These are phyloP conservation scores for Xylariaceae sp. DNA, from an alignment of 2,329 filamentous ascomycete genomes.

Conservation along the genomic window DNA sequence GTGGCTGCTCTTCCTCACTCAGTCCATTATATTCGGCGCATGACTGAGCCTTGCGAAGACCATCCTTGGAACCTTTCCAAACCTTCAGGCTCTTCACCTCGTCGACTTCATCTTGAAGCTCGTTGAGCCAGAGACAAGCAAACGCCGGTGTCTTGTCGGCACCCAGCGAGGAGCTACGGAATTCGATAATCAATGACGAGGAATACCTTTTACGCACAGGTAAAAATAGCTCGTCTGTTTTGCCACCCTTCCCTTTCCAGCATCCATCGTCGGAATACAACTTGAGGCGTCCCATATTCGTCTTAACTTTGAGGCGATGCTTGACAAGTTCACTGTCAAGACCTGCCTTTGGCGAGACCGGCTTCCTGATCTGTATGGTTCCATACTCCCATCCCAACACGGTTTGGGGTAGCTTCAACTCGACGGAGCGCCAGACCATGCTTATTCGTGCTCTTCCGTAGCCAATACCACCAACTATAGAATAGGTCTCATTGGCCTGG, in stretches of 20 bases:
- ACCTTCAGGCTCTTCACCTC: slow-evolving; percentile 55
- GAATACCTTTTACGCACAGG: slow-evolving; percentile 60
- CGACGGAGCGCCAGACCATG: slow-evolving; percentile 68
- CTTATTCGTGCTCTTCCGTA: slow-evolving; percentile 66
- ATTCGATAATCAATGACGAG: slow-evolving; percentile 53
- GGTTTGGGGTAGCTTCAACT: slow-evolving; percentile 55
- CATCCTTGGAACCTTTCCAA: slow-evolving; percentile 61
- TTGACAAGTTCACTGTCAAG: slow-evolving; percentile 46
- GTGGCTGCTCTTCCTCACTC: slow-evolving; percentile 49
- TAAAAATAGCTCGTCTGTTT: slow-evolving; percentile 44
- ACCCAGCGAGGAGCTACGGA: slow-evolving; percentile 51
- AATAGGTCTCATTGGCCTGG: slow-evolving; percentile 63
- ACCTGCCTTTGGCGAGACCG: slow-evolving; percentile 42
- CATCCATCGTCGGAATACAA: slow-evolving; percentile 47
- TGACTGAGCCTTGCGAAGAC: slow-evolving; percentile 34
- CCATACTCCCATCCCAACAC: slow-evolving; percentile 69
- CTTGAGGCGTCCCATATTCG: slow-evolving; percentile 55
- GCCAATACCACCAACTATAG: slow-evolving; percentile 68
- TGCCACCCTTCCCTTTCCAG: slow-evolving; percentile 49
- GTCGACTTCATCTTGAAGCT: slow-evolving; percentile 65
- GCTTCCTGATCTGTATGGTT: slow-evolving; percentile 60
- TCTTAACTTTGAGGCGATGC: slow-evolving; percentile 56
- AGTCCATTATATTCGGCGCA: slow-evolving; percentile 36
- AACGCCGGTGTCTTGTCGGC: slow-evolving; percentile 57
- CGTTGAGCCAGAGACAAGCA: slow-evolving; percentile 63